Conservation (phyloP, 192 early-diverging fungal species). For the Linnemannia elongata region DNA sequence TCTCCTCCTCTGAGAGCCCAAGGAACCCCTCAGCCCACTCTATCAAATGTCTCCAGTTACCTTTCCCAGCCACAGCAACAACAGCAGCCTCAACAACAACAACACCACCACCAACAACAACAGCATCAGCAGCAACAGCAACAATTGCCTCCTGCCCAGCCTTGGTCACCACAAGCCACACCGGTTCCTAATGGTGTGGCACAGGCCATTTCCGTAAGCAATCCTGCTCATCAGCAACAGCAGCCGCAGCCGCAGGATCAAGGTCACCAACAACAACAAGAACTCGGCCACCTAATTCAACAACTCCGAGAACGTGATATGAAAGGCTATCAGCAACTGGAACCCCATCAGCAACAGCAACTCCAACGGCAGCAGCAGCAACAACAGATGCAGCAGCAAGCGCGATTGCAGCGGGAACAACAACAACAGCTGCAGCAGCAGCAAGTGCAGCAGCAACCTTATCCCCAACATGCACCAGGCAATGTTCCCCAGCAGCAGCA, state of each 20-base stretch:
- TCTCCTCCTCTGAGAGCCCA: conserved; percentile 20
- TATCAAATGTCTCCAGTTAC: conserved; percentile 16
- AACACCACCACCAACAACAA: conserved; percentile 4
- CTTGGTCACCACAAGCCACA: conserved; percentile 20
- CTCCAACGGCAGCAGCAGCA: conserved; percentile 19
- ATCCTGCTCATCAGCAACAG: conserved; percentile 6
- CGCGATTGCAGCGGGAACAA: background rate
- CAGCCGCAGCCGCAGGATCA: conserved; percentile 7
- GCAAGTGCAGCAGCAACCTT: background rate
- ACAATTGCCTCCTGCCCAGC: background rate
- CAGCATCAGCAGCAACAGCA: conserved; percentile 19
- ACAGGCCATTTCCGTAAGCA: conserved; percentile 5
- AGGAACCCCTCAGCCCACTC: conserved; percentile 5
- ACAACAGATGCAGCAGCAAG: background rate
- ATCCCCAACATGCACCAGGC: background rate
- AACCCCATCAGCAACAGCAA: conserved; percentile 9
- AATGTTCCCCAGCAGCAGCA: background rate
- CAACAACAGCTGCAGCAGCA: background rate
- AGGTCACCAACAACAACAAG: conserved; percentile 6
- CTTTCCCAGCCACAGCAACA: conserved; percentile 33
- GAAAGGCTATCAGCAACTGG: background rate
- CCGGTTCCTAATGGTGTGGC: background rate
- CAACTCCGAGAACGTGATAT: background rate
- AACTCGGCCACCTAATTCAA: conserved; percentile 1
- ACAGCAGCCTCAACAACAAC: conserved; percentile 11